Percentiles rank a stretch among this genome's conserved stretches.
Conservation (phyloP, 192 early-diverging fungal genomes). For the Coemansia nantahalensis region DNA sequence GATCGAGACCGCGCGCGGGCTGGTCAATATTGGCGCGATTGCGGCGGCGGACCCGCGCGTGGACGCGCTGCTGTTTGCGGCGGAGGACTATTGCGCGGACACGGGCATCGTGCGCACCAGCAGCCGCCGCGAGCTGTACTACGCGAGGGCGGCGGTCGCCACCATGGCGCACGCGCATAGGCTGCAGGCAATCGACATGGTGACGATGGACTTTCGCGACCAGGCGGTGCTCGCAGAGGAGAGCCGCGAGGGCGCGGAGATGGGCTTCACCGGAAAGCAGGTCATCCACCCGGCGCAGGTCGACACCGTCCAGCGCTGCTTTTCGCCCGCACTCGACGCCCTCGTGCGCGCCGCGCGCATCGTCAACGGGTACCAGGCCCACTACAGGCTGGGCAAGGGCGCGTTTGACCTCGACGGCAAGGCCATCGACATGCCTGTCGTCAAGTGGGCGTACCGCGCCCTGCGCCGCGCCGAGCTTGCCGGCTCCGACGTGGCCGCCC, state of each 20-base stretch:
- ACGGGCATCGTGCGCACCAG: slow-evolving; percentile 75
- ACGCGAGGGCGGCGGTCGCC: slow-evolving; percentile 74
- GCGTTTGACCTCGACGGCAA: slow-evolving; percentile 92
- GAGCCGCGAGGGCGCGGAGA: slow-evolving; percentile 77
- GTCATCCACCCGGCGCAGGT: slow-evolving; percentile 91
- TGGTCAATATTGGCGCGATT: slow-evolving; percentile 87
- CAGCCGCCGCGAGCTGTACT: slow-evolving; percentile 70
- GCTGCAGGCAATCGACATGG: slow-evolving; percentile 91
- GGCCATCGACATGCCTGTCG: slow-evolving; percentile 88
- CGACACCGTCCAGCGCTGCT: slow-evolving; percentile 74
- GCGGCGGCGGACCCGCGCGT: slow-evolving; percentile 68
- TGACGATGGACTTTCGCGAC: slow-evolving; percentile 87
- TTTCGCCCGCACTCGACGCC: slow-evolving; percentile 68
- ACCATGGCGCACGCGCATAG: slow-evolving; percentile 80
- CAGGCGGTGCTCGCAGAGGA: slow-evolving; percentile 69
- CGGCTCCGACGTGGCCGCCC: slow-evolving; percentile 14
- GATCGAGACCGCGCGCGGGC: slow-evolving; percentile 83
- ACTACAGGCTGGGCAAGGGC: slow-evolving; percentile 72
- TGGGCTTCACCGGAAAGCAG: slow-evolving; percentile 97
- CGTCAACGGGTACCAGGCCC: slow-evolving; percentile 64
- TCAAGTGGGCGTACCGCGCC: slow-evolving; percentile 85
- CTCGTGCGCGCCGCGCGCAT: slow-evolving; percentile 69
- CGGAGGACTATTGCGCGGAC: slow-evolving; percentile 97
- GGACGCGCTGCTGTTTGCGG: slow-evolving; percentile 84
- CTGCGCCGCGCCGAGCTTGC: slow-evolving; percentile 64